Percentiles rank a stretch among this genome's conserved stretches.
Evolutionary conservation across 306 rosid genomes (phyloP).

Genomic region (Begonia fuchsioides): DNA sequence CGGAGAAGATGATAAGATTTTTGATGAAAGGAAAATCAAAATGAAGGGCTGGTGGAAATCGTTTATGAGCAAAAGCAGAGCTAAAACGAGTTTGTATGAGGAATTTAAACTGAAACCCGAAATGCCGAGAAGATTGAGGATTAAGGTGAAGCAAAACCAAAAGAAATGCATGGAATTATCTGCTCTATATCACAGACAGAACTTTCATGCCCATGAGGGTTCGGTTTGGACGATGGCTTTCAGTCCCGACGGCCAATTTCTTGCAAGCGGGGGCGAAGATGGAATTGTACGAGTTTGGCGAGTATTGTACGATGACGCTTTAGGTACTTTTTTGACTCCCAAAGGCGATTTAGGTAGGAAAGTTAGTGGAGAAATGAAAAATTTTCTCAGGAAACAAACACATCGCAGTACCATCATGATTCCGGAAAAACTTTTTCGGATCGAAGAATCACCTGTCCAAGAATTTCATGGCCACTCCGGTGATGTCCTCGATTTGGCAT

Average conservation of each 20-base stretch:
- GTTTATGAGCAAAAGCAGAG: slow-evolving; percentile 19
- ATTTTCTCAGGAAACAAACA: slow-evolving; percentile 22
- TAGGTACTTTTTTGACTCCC: slow-evolving; percentile 19
- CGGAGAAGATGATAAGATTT: slow-evolving; percentile 12
- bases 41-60: slow-evolving; percentile 46
- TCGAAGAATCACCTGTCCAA: slow-evolving; percentile 54
- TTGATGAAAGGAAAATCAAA: slow-evolving; percentile 17
- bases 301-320: slow-evolving; percentile 24
- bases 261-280: slow-evolving; percentile 94
- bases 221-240: slow-evolving; percentile 72
- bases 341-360: slow-evolving; percentile 16
- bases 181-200: slow-evolving; percentile 52
- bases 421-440: slow-evolving; percentile 53
- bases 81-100: slow-evolving; percentile 2
- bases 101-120: too few relatives aligned
- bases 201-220: slow-evolving; percentile 67
- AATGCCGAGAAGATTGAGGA: background rate
- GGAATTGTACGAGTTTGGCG: slow-evolving; percentile 68
- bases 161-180: slow-evolving; percentile 55
- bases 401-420: slow-evolving; percentile 27
- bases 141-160: slow-evolving; percentile 35
- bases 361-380: slow-evolving; percentile 18
- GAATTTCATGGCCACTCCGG: slow-evolving; percentile 60
- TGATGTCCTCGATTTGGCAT: slow-evolving; percentile 81
- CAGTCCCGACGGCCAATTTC: slow-evolving; percentile 67